Evolutionary conservation across 2,329 filamentous ascomycete species (phyloP), one percentile per base, ranked within the genome.

Genomic region (Metarhizium guizhouense): DNA sequence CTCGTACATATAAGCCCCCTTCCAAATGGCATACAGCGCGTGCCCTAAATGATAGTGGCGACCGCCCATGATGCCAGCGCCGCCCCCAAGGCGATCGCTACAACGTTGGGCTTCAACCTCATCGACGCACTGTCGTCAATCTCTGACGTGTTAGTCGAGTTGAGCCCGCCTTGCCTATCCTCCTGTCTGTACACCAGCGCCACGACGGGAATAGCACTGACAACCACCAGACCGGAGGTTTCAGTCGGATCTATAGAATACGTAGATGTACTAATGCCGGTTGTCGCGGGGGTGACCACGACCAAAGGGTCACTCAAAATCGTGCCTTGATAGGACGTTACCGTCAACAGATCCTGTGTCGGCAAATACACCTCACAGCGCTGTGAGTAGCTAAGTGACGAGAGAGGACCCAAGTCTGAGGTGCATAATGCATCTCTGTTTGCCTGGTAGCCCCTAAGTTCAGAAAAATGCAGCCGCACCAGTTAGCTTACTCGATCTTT

Each of bases 101-200:
- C 2, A 6, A 55, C 6, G 20, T 40, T 55, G 48, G 48, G 40
- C n/a, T 40, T 45, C 40, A 55, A 38, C 6, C n/a, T 16, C 10
- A 16, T 14, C 20, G 54, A 45, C 8, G 54, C 25, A 34, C 48
- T 55, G 11, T 55, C 54, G 18, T 55, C 48, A 29, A 20, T 45
- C 40, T 30, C 40, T 4, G 16, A 16, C 10, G 25, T 30, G 7
- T 20, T 8, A 4, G 38, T 13, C 38, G 47, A 38, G 30, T 51
- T 16, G 11, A 34, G 38, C 8, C 32, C 45, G 7, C 6, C 32
- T 29, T 47, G 47, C 54, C 3, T 51, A 47, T 65, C 62, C 1
- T 52, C 47, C n/a, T 55, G 51, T 36, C 61, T 48, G 42, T 58
- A 57, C 4, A 64, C 47, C 6, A 65, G 51, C 2, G 57, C 52